These are phyloP conservation scores for Fremontodendron californicum DNA, from an alignment of 345 rosid species.

Conservation along the genomic window DNA sequence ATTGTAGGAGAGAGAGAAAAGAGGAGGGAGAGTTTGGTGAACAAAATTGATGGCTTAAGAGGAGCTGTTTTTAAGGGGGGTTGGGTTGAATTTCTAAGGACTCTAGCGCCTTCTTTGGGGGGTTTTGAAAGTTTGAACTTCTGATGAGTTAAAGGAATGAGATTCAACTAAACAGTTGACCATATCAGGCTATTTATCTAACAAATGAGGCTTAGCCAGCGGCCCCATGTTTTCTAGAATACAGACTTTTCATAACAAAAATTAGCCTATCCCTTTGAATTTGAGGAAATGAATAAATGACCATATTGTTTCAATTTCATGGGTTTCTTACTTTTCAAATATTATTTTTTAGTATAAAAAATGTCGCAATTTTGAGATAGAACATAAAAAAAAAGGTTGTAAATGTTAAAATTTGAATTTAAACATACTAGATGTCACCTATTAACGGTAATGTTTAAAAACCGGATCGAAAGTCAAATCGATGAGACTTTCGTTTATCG, in stretches of 20 bases:
- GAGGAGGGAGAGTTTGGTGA: background rate
- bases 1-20: background rate
- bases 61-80: constrained; percentile 3
- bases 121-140: constrained; percentile 12
- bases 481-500: too few relatives aligned
- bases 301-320: background rate
- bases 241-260: background rate
- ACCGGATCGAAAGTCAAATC: too few relatives aligned
- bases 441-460: too few relatives aligned
- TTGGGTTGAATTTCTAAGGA: constrained; percentile 1
- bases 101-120: constrained; percentile 24
- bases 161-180: constrained; percentile 15
- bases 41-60: background rate
- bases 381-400: too few relatives aligned
- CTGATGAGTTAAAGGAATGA: constrained; percentile 12
- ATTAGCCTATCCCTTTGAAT: background rate
- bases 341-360: too few relatives aligned
- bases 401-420: too few relatives aligned
- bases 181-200: background rate
- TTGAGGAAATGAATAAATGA: background rate
- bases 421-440: too few relatives aligned
- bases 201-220: background rate
- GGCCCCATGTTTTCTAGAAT: constrained; percentile 16
- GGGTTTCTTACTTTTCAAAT: too few relatives aligned
- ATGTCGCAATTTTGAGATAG: too few relatives aligned